Base-by-base conservation (phyloP, 257 asterid genomes). In the Solanum sparsipilum region DNA sequence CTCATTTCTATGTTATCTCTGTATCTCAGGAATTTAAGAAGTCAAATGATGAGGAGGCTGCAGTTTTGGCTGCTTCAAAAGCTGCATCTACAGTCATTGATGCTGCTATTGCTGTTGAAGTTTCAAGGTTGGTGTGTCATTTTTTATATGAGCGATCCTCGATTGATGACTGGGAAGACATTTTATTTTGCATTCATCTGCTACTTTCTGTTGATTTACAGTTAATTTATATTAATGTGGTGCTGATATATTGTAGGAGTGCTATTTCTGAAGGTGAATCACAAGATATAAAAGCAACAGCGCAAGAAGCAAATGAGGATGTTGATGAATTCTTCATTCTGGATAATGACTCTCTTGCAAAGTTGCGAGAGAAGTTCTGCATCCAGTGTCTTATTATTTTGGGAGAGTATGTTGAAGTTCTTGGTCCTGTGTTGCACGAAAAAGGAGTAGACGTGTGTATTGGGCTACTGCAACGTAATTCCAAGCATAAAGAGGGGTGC, bases 341-440 rank as follows among this genome's bases (percentile, higher is more conserved):
- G 58, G 99, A 96, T 86, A 88, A 91, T 29, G 89, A 92, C 88
- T 90, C 98, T 74, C 98, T 97, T 81, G 95, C 95, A n/a, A 96
- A 94, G 92, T 93, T 97, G 75, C 91, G 98, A 89, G 99, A 97
- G 90, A 97, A 94, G 88, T 96, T 94, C 82, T 97, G 97, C 91
- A 94, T 97, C 71, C 98, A 96, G 91, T 97, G 99, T 90, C 99
- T 97, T 89, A 94, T 91, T 46, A 89, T 92, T 90, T 90, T 97
- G 85, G 99, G 99, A 85, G 99, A 96, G 92, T 97, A 97, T 90
- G 98, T 97, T 88, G 99, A 97, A 92, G 99, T 96, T 90, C 99
- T 97, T 79, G 99, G 98, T 75, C 99, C 99, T 86, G 98, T 97
- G 75, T 95, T 97, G 84, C 98, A 94, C 88, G 99, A 97, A 92